phyloP scores from a whole-genome alignment of 805 yeast species.

The Pichia gijzeniarum region DNA sequence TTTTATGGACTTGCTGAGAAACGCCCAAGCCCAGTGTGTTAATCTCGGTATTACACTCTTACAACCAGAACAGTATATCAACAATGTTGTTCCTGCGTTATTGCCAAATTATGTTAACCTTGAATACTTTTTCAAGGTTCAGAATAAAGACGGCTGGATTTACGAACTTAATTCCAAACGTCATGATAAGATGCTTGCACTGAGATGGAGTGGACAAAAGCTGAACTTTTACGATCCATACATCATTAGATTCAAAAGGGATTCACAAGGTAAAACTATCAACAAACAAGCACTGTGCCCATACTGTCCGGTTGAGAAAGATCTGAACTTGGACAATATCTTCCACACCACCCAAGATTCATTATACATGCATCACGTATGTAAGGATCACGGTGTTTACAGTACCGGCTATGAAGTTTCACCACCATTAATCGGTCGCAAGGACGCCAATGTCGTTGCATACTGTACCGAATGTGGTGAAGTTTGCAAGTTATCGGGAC shows the following conservation, averaged over 20 bases:
- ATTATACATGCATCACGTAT: slow-evolving; percentile 29
- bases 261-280: background rate
- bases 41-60: background rate
- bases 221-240: slow-evolving; percentile 13
- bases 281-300: slow-evolving; percentile 28
- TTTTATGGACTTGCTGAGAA: background rate
- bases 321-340: slow-evolving; percentile 6
- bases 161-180: slow-evolving; percentile 7
- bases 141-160: slow-evolving; percentile 11
- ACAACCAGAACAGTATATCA: background rate
- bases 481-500: background rate
- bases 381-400: slow-evolving; percentile 30
- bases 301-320: slow-evolving; percentile 20
- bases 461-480: slow-evolving; percentile 4
- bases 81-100: background rate
- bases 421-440: slow-evolving; percentile 17
- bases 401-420: slow-evolving; percentile 28
- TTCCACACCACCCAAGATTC: slow-evolving; percentile 26
- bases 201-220: slow-evolving; percentile 8
- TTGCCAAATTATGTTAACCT: slow-evolving; percentile 7
- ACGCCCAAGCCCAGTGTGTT: background rate
- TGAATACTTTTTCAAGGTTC: background rate
- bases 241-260: slow-evolving; percentile 17
- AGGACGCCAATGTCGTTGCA: background rate
- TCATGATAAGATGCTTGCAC: slow-evolving; percentile 1